Percentiles rank a stretch among this genome's conserved stretches.
phyloP scores from a whole-genome alignment of 2,329 filamentous ascomycete species.

The Xylariaceae sp. region DNA sequence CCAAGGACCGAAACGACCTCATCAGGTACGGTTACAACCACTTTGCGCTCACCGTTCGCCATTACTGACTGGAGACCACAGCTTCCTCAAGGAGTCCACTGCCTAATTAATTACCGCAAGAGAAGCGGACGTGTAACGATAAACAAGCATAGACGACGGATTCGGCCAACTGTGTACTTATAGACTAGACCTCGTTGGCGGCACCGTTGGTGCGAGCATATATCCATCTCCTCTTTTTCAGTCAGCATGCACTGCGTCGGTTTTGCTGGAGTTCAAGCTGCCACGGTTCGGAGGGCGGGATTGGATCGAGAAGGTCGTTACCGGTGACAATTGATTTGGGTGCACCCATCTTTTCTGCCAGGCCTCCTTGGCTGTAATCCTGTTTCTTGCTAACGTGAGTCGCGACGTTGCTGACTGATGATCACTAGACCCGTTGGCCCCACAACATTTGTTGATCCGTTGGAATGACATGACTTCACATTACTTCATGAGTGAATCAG shows the following conservation, averaged over 20 bases:
- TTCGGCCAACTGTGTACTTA: slow-evolving; percentile 28
- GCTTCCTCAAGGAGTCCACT: slow-evolving; percentile 66
- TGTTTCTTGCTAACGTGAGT: background rate
- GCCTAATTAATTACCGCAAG: slow-evolving; percentile 48
- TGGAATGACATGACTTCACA: no score
- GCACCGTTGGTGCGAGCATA: slow-evolving; percentile 22
- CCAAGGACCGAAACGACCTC: slow-evolving; percentile 97
- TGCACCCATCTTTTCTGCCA: slow-evolving; percentile 1
- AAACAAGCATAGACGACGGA: slow-evolving; percentile 31
- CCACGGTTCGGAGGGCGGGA: slow-evolving; percentile 7
- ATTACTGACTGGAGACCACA: slow-evolving; percentile 22
- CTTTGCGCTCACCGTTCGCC: background rate
- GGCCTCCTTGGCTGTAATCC: background rate
- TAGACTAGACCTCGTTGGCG: slow-evolving; percentile 30
- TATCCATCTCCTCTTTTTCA: slow-evolving; percentile 28
- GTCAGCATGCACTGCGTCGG: slow-evolving; percentile 10
- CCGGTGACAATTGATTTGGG: slow-evolving; percentile 8
- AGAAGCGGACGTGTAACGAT: slow-evolving; percentile 31
- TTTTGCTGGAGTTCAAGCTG: slow-evolving; percentile 10
- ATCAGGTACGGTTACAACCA: slow-evolving; percentile 69
- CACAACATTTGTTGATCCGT: no score
- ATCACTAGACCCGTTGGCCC: no score
- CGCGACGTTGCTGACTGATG: no score
- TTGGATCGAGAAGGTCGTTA: slow-evolving; percentile 8
- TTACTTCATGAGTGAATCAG: no score